Evolutionary conservation across 2,329 filamentous ascomycete species (phyloP), one percentile per base, ranked within the genome.

Genomic region (Erysiphe pulchra): DNA sequence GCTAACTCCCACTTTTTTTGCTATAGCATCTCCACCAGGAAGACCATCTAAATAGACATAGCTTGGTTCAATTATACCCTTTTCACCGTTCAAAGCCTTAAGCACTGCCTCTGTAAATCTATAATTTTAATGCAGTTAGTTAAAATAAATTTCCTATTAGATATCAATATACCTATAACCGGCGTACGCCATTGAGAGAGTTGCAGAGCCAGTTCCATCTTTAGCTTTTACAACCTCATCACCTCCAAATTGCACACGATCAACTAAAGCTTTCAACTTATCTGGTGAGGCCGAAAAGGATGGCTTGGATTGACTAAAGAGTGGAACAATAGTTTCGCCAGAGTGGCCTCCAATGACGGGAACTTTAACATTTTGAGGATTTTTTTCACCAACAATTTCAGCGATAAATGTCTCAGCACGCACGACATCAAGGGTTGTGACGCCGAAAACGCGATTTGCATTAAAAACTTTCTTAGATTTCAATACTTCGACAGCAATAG

Each of bases 401-500:
- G 84, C 80, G 50, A 92, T 82, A 62, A 98, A 98, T 53, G 86
- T 94, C 73, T 94, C 85, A 55, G 90, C 85, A 62, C 90, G 87
- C 60, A 98, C 90, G 57, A 98, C 86, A 64, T 98, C 90, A 56
- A 98, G 80, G 44, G 90, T 95, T 60, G 90, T 98, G 61, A 98
- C 90, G 72, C 90, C 90, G 60, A 98, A 98, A 51, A 98, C 79
- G 63, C 80, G 85, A 73, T 90, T 80, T 55, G 90, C 70, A 70
- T 98, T 80, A 67, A 95, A 98, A 59, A 92, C 84, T 56, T 77
- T 77, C 62, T 85, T 85, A 56, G 73, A 70, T 76, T 94, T 95
- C 62, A 98, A 78, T 50, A 94, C 82, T 71, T 98, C 90, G 55
- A 86, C 90, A 52, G 90, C 82, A 60, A 98, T 94, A 52, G 90